These are phyloP conservation scores for Cytospora piceicola DNA, from an alignment of 2,329 filamentous ascomycete genomes.

Conservation along the genomic window DNA sequence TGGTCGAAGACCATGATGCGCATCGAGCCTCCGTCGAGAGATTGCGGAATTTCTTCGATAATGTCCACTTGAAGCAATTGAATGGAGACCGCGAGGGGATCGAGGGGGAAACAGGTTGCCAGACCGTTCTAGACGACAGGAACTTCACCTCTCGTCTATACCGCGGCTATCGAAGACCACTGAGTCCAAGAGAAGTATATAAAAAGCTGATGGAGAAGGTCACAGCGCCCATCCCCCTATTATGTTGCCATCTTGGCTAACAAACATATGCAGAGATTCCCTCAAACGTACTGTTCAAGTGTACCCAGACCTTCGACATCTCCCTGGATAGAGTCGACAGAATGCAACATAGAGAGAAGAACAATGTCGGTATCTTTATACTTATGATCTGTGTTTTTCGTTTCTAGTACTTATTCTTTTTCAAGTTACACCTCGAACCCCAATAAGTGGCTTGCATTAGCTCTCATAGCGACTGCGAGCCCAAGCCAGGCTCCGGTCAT, in stretches of 20 bases:
- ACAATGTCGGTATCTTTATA: not conserved
- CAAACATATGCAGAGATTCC: not conserved
- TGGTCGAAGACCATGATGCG: slow-evolving; percentile 1
- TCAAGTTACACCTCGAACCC: not conserved
- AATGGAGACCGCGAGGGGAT: too few relatives aligned
- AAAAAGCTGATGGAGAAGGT: not conserved
- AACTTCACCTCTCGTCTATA: slow-evolving; percentile 1
- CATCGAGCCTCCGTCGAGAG: not conserved
- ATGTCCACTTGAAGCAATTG: not conserved
- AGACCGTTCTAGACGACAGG: slow-evolving; percentile 13
- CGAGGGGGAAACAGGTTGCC: not conserved
- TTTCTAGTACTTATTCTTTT: not conserved
- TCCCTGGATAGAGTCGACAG: not conserved
- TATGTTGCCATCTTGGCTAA: not conserved
- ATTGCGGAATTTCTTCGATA: not conserved
- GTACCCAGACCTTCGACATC: accelerated
- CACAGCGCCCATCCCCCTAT: accelerated
- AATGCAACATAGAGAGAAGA: slow-evolving; percentile 4
- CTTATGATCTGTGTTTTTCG: not conserved
- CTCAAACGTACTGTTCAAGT: not conserved
- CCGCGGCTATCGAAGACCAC: not conserved
- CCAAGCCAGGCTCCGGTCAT: not conserved
- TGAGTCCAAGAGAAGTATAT: not conserved
- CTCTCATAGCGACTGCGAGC: slow-evolving; percentile 1
- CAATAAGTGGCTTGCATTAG: not conserved